Base-by-base conservation (phyloP, 257 asterid genomes). In the Solanum lycopersicoides region DNA sequence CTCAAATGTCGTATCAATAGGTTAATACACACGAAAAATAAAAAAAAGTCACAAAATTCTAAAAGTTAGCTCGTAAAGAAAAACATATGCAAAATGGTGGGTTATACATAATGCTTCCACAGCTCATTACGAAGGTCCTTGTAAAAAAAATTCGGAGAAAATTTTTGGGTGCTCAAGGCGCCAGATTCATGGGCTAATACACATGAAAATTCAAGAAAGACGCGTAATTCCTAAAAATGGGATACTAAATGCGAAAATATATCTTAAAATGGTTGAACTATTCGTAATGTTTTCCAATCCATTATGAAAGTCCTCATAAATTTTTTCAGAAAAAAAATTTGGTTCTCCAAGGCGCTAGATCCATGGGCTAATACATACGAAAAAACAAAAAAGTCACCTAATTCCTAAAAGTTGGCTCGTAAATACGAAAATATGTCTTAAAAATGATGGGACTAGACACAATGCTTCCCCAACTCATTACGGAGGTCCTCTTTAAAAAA, bases 381-480 rank as follows among this genome's bases (percentile, higher is more conserved):
- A 53, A 16, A 53, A 53, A 0, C 1, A 16, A 53, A 3, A 53
- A 53, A 2, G 60, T 53, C 9, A 0, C 1, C 4, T 53, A 3
- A 53, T 53, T 53, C 4, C 10, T 53, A 16, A 53, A 53, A 53
- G 63, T 53, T 53, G 23, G 4, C 63, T 53, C 0, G 4, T 53
- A 53, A 53, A 53, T 53, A 8, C 2, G 1, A 53, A n/a, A 53
- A 53, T 53, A 53, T 53, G 10, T 23, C 10, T 53, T 16, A 6
- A 16, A 53, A 53, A 53, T 53, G 1, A 23, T 6, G 63, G 2
- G 9, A 53, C 63, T 53, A 53, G 18, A 53, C 4, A 21, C 3
- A 53, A 16, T 53, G 63, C 4, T 53, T 53, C 1, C 1, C n/a
- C 10, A 53, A 53, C 3, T 53, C 63, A 53, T 18, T 53, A 53